A percentile compares a stretch with the other conserved stretches of the same genome.
Evolutionary conservation across 2,329 filamentous ascomycete species (phyloP).

Genomic region (Pestalotiopsis sp.): DNA sequence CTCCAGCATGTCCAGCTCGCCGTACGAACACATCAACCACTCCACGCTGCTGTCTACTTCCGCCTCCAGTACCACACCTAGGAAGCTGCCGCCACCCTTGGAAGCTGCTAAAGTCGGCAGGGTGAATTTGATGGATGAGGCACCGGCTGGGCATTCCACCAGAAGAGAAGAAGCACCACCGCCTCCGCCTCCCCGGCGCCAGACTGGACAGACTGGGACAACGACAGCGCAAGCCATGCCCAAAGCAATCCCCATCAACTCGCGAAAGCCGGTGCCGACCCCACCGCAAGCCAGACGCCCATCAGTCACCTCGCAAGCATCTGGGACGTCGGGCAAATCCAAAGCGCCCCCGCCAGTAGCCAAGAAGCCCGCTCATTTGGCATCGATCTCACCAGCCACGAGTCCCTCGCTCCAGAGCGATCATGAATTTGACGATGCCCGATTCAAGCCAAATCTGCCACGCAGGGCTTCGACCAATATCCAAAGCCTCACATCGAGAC

Average conservation of each 20-base stretch:
- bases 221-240: conserved; percentile 20
- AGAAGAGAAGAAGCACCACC: conserved; percentile 42
- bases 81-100: conserved; percentile 55
- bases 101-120: conserved; percentile 52
- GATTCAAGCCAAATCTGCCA: conserved; percentile 26
- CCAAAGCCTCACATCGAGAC: conserved; percentile 31
- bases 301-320: conserved; percentile 24
- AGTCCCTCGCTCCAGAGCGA: conserved; percentile 24
- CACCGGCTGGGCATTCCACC: conserved; percentile 24
- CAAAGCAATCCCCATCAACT: conserved; percentile 31
- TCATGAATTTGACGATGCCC: conserved; percentile 21
- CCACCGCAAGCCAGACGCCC: conserved; percentile 18
- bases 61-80: conserved; percentile 45
- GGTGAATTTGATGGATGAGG: conserved; percentile 45
- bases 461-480: conserved; percentile 28
- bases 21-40: conserved; percentile 59
- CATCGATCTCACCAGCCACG: conserved; percentile 32
- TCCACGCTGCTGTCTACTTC: conserved; percentile 49
- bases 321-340: conserved; percentile 24
- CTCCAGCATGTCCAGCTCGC: conserved; percentile 61
- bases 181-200: conserved; percentile 41
- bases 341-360: conserved; percentile 51
- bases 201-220: conserved; percentile 22
- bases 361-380: conserved; percentile 63
- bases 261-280: conserved; percentile 17